Conservation (phyloP, 2,329 filamentous ascomycete species). For the Aphanoascus verrucosus region DNA sequence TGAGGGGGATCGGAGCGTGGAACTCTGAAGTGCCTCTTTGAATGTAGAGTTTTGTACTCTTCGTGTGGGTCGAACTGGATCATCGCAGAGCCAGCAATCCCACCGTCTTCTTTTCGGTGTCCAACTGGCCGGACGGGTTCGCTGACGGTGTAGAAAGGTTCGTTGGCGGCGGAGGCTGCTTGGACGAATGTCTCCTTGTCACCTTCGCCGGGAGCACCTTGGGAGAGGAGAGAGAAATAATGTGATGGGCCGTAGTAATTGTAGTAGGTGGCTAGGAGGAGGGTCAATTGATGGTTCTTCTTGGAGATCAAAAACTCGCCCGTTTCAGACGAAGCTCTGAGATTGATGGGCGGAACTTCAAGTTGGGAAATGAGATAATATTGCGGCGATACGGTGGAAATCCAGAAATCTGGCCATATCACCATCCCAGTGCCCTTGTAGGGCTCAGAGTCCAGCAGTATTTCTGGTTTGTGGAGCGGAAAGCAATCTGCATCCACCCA, state of each 20-base stretch:
- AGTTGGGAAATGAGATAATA: slow-evolving; percentile 34
- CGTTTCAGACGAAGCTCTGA: slow-evolving; percentile 30
- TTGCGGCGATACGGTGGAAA: slow-evolving; percentile 33
- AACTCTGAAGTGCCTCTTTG: slow-evolving; percentile 26
- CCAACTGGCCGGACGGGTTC: slow-evolving; percentile 28
- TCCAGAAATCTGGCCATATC: slow-evolving; percentile 48
- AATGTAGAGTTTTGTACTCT: slow-evolving; percentile 28
- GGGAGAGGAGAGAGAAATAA: slow-evolving; percentile 39
- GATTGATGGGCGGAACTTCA: slow-evolving; percentile 16
- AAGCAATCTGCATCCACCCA: slow-evolving; percentile 50
- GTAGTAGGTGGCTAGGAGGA: slow-evolving; percentile 41
- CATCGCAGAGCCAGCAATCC: slow-evolving; percentile 31
- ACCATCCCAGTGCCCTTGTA: slow-evolving; percentile 44
- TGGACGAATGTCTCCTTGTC: slow-evolving; percentile 44
- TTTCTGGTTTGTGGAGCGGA: slow-evolving; percentile 38
- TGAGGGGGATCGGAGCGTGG: slow-evolving; percentile 7
- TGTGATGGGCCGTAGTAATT: slow-evolving; percentile 38
- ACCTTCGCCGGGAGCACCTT: slow-evolving; percentile 40
- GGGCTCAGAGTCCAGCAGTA: slow-evolving; percentile 42
- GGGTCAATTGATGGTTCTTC: slow-evolving; percentile 29
- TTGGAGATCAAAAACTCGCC: slow-evolving; percentile 40
- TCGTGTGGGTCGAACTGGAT: slow-evolving; percentile 29
- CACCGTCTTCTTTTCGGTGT: slow-evolving; percentile 20
- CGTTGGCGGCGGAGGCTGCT: slow-evolving; percentile 32
- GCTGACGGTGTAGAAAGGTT: slow-evolving; percentile 35